Evolutionary conservation across 257 asterid species (phyloP).

Genomic region (Echium plantagineum): DNA sequence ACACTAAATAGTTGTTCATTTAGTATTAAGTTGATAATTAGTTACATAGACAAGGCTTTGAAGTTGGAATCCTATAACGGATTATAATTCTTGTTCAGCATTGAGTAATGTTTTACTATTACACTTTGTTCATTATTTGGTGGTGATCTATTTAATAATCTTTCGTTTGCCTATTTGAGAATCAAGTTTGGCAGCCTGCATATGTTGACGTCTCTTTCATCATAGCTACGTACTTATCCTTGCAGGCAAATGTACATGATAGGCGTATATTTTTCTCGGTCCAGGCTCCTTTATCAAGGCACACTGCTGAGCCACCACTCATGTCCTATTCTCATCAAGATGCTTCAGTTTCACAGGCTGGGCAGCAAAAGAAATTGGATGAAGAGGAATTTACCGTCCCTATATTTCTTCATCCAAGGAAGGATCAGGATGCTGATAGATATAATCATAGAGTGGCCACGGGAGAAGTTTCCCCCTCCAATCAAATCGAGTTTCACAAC

Average conservation of each 20-base stretch:
- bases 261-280: constrained; percentile 22
- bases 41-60: no score
- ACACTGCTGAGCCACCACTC: constrained; percentile 30
- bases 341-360: constrained; percentile 21
- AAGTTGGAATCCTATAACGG: neutral
- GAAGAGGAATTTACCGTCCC: constrained; percentile 77
- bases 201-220: neutral
- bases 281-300: constrained; percentile 24
- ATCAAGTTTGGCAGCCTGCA: no score
- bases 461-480: constrained; percentile 26
- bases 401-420: constrained; percentile 28
- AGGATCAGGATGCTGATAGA: constrained; percentile 21
- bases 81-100: no score
- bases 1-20: neutral
- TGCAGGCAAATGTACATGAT: constrained; percentile 45
- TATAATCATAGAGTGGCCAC: constrained; percentile 6
- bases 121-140: no score
- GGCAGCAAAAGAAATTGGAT: constrained; percentile 32
- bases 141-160: no score
- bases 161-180: no score
- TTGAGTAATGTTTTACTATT: no score
- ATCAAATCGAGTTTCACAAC: constrained; percentile 14
- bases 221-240: constrained; percentile 2
- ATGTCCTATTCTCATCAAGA: constrained; percentile 19
- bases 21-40: neutral